phyloP scores from a whole-genome alignment of 2,329 filamentous ascomycete species.

The Apiospora malaysiana region DNA sequence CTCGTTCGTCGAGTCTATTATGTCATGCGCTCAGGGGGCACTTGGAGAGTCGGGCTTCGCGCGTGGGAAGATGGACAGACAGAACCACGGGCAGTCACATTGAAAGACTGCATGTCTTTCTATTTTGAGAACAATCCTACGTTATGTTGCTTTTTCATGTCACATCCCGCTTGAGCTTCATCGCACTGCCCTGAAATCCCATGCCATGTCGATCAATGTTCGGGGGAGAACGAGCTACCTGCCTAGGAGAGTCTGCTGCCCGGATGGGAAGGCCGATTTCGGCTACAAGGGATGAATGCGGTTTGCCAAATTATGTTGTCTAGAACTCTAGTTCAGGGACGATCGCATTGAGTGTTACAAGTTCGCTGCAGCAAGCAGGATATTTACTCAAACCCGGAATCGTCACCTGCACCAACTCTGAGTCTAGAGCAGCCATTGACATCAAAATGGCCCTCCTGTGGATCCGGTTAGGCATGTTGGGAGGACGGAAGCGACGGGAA shows the following conservation, averaged over 20 bases:
- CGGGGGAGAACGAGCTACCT: not conserved
- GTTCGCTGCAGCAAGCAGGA: not conserved
- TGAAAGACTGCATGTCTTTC: too few species aligned
- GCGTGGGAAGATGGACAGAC: too few species aligned
- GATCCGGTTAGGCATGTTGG: not conserved
- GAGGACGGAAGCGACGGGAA: not conserved
- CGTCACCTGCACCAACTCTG: not conserved
- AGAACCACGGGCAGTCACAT: too few species aligned
- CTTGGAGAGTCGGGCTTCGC: too few species aligned
- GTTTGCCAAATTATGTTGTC: not conserved
- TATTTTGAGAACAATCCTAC: too few species aligned
- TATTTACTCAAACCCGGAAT: not conserved
- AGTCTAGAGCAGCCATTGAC: not conserved
- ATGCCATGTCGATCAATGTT: not conserved
- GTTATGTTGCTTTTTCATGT: not conserved
- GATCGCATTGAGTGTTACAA: not conserved
- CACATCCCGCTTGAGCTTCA: not conserved
- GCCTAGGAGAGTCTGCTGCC: not conserved
- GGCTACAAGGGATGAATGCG: not conserved
- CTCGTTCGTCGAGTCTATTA: not conserved
- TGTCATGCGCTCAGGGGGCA: not conserved
- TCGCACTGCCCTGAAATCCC: not conserved
- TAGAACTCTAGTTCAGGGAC: not conserved
- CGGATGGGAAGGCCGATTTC: not conserved
- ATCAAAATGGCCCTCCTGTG: not conserved